These are phyloP conservation scores for Rubus idaeus DNA, from an alignment of 306 rosid genomes.

Conservation along the genomic window DNA sequence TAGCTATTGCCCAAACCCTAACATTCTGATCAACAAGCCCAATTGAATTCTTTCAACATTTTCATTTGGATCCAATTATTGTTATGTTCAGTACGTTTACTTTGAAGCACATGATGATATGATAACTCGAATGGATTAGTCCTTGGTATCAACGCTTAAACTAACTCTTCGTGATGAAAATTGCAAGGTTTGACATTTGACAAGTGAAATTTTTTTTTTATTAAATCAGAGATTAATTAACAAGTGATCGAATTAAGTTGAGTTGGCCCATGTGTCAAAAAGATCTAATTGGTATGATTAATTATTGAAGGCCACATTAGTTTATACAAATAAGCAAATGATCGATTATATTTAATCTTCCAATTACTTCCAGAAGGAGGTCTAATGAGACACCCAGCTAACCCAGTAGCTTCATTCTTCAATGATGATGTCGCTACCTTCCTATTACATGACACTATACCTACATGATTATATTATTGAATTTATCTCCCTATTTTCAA, in stretches of 20 bases:
- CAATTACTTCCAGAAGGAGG: not conserved
- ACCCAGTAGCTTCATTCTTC: not conserved
- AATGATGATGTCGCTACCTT: constrained; percentile 9
- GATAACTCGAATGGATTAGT: not conserved
- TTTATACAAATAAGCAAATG: too few relatives aligned
- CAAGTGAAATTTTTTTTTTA: not conserved
- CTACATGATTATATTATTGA: not conserved
- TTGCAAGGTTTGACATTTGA: not conserved
- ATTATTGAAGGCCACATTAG: not conserved
- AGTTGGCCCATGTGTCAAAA: constrained; percentile 1
- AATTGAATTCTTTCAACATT: not conserved
- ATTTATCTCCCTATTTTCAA: not conserved
- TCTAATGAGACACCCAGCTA: not conserved
- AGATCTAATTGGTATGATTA: not conserved
- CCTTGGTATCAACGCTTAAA: not conserved
- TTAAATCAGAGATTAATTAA: not conserved
- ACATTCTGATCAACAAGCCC: too few relatives aligned
- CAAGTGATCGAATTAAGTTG: not conserved
- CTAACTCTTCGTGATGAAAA: not conserved
- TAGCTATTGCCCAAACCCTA: too few relatives aligned
- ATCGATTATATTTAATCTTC: not conserved
- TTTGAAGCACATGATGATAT: not conserved
- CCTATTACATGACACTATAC: constrained; percentile 8
- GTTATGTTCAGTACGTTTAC: not conserved
- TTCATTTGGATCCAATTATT: not conserved